A percentile compares a stretch with the other conserved stretches of the same genome.
Conservation (phyloP, 305 asterid genomes). For the Fraxinus velutina region DNA sequence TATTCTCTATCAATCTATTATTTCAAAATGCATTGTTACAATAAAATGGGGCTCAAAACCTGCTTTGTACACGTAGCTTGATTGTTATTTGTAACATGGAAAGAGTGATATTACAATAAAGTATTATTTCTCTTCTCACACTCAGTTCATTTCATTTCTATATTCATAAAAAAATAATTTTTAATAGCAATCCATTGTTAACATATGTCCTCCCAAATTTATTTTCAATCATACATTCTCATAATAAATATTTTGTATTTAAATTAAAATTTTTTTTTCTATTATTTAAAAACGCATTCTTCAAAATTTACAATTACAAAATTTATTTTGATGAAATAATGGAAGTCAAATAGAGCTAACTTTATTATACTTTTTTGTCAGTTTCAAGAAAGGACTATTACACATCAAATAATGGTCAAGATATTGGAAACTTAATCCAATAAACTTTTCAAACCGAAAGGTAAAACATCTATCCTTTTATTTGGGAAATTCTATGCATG, state of each 20-base stretch:
- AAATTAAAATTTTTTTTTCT: too few species aligned
- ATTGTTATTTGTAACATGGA: neutral
- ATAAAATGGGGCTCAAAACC: neutral
- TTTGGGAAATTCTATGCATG: neutral
- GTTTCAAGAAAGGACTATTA: neutral
- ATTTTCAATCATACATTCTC: neutral
- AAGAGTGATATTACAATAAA: neutral
- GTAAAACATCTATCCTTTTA: neutral
- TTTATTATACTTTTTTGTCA: neutral
- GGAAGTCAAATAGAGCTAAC: neutral
- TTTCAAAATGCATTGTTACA: neutral
- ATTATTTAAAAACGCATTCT: too few species aligned
- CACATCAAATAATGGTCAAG: neutral
- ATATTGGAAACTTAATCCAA: neutral
- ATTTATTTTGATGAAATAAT: neutral
- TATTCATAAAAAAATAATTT: neutral
- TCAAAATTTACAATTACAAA: too few species aligned
- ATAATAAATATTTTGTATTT: too few species aligned
- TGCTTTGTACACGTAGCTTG: too few species aligned
- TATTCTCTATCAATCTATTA: neutral
- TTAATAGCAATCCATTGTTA: neutral
- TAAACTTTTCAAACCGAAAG: neutral
- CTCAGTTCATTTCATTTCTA: neutral
- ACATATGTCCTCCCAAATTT: neutral
- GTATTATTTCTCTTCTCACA: neutral